Conservation (phyloP, 192 early-diverging fungal species). For the Backusella parvicylindrica region DNA sequence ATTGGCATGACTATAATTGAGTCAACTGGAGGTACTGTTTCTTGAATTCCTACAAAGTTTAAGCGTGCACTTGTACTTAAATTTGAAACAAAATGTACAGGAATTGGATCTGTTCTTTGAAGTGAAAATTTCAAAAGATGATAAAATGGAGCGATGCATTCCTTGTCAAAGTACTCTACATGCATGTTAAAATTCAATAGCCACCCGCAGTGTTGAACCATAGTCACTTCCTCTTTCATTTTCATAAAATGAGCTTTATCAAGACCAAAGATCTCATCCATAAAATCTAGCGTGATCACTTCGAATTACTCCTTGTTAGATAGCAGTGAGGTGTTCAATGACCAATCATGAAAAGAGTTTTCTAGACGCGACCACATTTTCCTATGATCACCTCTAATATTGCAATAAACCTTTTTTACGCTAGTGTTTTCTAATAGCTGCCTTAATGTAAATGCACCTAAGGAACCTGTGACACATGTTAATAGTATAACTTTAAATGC, state of each 20-base stretch:
- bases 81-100: conserved; percentile 26
- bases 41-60: neutral
- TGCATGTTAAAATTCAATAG: conserved; percentile 33
- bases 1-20: conserved; percentile 14
- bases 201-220: conserved; percentile 34
- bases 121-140: conserved; percentile 23
- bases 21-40: conserved; percentile 11
- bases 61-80: conserved; percentile 18
- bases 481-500: conserved; percentile 20
- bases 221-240: conserved; percentile 23
- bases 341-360: conserved; percentile 17
- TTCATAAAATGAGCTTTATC: conserved; percentile 11
- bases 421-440: conserved; percentile 12
- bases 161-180: conserved; percentile 26
- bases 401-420: conserved; percentile 28
- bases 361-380: conserved; percentile 5
- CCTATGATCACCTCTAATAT: conserved; percentile 20
- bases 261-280: conserved; percentile 22
- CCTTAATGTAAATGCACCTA: conserved; percentile 25
- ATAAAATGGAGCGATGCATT: conserved; percentile 23
- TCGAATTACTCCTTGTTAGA: neutral
- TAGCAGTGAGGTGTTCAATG: conserved; percentile 17
- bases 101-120: conserved; percentile 11
- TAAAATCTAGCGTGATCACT: conserved; percentile 11
- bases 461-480: conserved; percentile 33